Percentiles rank a stretch among this genome's conserved stretches.
Evolutionary conservation across 2,329 filamentous ascomycete species (phyloP).

Genomic region (Elsinoe arachidis): DNA sequence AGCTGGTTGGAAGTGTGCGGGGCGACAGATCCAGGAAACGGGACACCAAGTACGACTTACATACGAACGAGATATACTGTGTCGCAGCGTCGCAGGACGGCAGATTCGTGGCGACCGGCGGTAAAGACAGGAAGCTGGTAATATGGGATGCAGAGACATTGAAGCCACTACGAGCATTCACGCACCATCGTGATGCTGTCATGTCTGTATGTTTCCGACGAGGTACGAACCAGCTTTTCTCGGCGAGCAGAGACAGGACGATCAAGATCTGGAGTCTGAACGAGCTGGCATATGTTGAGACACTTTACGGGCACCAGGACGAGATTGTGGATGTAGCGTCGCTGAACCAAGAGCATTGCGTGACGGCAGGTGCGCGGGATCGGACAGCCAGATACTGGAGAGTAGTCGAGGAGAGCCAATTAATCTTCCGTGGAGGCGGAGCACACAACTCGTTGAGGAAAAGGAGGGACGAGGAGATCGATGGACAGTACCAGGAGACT

Average conservation of each 20-base stretch:
- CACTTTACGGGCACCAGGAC: constrained; percentile 92
- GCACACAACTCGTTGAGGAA: constrained; percentile 27
- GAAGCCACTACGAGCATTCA: constrained; percentile 71
- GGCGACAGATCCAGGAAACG: constrained; percentile 53
- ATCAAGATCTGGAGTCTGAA: constrained; percentile 94
- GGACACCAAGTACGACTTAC: constrained; percentile 57
- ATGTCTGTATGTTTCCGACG: constrained; percentile 73
- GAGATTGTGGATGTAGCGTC: constrained; percentile 76
- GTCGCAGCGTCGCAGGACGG: constrained; percentile 85
- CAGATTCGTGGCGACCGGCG: constrained; percentile 83
- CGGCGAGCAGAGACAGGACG: constrained; percentile 79
- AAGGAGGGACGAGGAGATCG: constrained; percentile 34
- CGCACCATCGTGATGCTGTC: constrained; percentile 83
- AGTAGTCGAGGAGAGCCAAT: constrained; percentile 86
- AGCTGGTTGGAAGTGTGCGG: constrained; percentile 54
- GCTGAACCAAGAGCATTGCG: constrained; percentile 75
- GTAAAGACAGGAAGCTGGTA: constrained; percentile 72
- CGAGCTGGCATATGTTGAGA: constrained; percentile 89
- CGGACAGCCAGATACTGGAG: constrained; percentile 92
- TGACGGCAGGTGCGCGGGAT: constrained; percentile 84
- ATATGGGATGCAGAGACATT: constrained; percentile 79
- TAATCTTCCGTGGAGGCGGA: constrained; percentile 85
- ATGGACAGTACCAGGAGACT: constrained; percentile 30
- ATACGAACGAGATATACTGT: constrained; percentile 69
- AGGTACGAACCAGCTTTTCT: constrained; percentile 76